phyloP scores from a whole-genome alignment of 352 stramenopile genomes.

The Globisporangium orthogonon region DNA sequence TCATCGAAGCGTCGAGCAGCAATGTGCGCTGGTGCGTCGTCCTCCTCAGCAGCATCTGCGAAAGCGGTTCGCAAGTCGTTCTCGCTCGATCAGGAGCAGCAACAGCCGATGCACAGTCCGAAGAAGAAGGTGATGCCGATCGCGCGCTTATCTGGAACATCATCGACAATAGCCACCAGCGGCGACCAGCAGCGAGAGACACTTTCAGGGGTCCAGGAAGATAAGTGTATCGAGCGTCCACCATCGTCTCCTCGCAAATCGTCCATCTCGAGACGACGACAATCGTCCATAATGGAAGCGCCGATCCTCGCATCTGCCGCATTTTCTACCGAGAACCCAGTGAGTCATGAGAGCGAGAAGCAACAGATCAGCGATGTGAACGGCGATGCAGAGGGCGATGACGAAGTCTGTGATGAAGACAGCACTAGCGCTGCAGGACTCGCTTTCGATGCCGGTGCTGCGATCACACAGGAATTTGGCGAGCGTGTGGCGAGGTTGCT shows the following conservation, averaged over 20 bases:
- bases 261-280: slow-evolving; percentile 13
- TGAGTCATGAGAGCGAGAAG: slow-evolving; percentile 16
- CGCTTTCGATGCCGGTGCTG: slow-evolving; percentile 48
- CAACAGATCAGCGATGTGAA: neutral
- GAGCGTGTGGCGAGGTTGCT: slow-evolving; percentile 63
- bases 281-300: slow-evolving; percentile 23
- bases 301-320: slow-evolving; percentile 47
- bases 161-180: neutral
- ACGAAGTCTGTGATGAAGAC: slow-evolving; percentile 2
- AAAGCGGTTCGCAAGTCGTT: slow-evolving; percentile 17
- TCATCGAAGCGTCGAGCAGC: slow-evolving; percentile 19
- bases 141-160: neutral
- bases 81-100: slow-evolving; percentile 17
- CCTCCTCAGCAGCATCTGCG: neutral
- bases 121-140: slow-evolving; percentile 9
- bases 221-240: slow-evolving; percentile 10
- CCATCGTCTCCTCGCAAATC: slow-evolving; percentile 15
- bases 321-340: slow-evolving; percentile 19
- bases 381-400: slow-evolving; percentile 3
- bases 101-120: slow-evolving; percentile 8
- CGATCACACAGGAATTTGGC: slow-evolving; percentile 64
- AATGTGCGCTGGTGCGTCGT: slow-evolving; percentile 2
- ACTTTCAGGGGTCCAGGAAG: slow-evolving; percentile 42
- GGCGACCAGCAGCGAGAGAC: slow-evolving; percentile 10
- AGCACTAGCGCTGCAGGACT: slow-evolving; percentile 13